A percentile compares a stretch with the other conserved stretches of the same genome.
phyloP scores from a whole-genome alignment of 2,329 filamentous ascomycete genomes.

The Xylariaceae sp. region DNA sequence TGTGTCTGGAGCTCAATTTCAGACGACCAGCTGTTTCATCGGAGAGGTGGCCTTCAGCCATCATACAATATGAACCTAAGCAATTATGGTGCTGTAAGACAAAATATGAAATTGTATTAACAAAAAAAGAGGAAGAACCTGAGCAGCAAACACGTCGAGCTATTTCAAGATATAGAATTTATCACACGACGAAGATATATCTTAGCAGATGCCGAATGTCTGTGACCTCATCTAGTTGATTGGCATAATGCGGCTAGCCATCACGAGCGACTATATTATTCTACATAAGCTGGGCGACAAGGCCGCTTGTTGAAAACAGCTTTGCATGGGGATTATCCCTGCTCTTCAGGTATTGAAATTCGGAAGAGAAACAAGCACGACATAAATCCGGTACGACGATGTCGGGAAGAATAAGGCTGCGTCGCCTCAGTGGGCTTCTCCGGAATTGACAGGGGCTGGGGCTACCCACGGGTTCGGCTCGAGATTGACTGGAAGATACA shows the following conservation, averaged over 20 bases:
- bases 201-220: background rate
- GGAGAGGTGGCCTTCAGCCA: slow-evolving; percentile 9
- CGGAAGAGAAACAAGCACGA: slow-evolving; percentile 18
- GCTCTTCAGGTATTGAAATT: slow-evolving; percentile 19
- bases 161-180: background rate
- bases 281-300: slow-evolving; percentile 19
- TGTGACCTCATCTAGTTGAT: background rate
- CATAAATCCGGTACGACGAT: slow-evolving; percentile 18
- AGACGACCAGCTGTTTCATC: slow-evolving; percentile 12
- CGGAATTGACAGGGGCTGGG: background rate
- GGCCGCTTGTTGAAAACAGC: slow-evolving; percentile 1
- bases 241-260: slow-evolving; percentile 14
- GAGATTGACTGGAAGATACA: background rate
- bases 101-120: background rate
- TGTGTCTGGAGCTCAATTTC: slow-evolving; percentile 6
- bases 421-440: background rate
- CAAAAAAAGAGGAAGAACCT: background rate
- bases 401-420: slow-evolving; percentile 13
- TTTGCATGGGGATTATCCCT: slow-evolving; percentile 17
- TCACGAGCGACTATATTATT: slow-evolving; percentile 17
- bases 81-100: background rate
- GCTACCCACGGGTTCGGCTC: background rate
- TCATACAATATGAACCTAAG: slow-evolving; percentile 3
- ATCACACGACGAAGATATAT: background rate
- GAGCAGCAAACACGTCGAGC: background rate